Evolutionary conservation across 2,329 filamentous ascomycete genomes (phyloP), one percentile per base, ranked within the genome.

Genomic region (Colletotrichum sp.): DNA sequence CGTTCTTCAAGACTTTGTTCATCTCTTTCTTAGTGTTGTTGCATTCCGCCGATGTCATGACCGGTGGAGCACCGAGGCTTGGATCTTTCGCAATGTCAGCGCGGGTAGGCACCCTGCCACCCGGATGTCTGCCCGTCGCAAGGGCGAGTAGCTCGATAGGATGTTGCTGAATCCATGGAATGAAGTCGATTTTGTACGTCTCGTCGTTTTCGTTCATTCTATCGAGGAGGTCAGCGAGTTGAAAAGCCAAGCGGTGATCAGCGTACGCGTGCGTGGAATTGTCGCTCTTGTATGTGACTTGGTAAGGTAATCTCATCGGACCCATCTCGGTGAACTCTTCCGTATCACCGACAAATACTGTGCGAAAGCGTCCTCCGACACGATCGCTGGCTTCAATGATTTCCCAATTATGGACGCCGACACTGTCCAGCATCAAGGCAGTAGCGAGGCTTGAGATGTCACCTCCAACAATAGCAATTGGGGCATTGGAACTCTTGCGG

Each of bases 401-500:
- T 49, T 88, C 87, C 84, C 91, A 88, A 79, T 92, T 88, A 60
- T 87, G 85, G 67, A 92, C 85, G 6, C 90, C 91, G 8, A 84
- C 83, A 64, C 86, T 85, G n/a, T 78, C 90, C 84, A 79, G 87
- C 86, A 79, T 80, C 10, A 89, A 81, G 71, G 84, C 86, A 2
- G 87, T 92, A 89, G 92, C 89, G 72, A 93, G 81, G 0, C 91
- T 90, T 10, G 89, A 85, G 89, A 92, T 92, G 12, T 91, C 91
- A n/a, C 88, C 91, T 26, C 91, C 91, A 5, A 92, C 83, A 66
- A 93, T 92, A 36, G 87, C 91, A 75, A 93, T 87, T 34, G 67
- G 24, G 24, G n/a, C 49, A 59, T 68, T 68, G 21, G 49, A 36
- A 49, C 21, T 24, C 16, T 39, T 68, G 79, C 16, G 80, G 71